Evolutionary conservation across 768 basidiomycete genomes (phyloP).

Genomic region (Clavaria fumosa): DNA sequence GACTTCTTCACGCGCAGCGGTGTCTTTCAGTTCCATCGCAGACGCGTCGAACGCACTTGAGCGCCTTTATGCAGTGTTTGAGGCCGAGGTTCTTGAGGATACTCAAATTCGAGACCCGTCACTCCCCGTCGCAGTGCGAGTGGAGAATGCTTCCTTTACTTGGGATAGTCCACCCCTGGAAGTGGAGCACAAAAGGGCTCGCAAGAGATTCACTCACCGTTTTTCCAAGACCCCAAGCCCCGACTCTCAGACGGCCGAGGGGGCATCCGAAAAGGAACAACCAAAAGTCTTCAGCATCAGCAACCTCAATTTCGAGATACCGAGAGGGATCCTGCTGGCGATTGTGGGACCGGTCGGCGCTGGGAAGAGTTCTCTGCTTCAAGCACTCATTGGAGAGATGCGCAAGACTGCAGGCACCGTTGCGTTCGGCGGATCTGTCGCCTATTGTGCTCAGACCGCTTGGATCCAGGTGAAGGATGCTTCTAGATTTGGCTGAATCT

Average conservation of each 20-base stretch:
- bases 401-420: conserved; percentile 47
- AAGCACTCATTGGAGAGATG: conserved; percentile 78
- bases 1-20: conserved; percentile 33
- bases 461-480: conserved; percentile 61
- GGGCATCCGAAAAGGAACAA: conserved; percentile 22
- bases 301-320: conserved; percentile 51
- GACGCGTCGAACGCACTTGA: conserved; percentile 72
- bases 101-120: conserved; percentile 36
- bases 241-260: conserved; percentile 10
- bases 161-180: conserved; percentile 73
- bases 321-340: conserved; percentile 65
- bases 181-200: conserved; percentile 23
- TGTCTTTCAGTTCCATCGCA: conserved; percentile 61
- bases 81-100: conserved; percentile 61
- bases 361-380: conserved; percentile 55
- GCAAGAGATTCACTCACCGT: conserved; percentile 5
- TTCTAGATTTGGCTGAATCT: conserved; percentile 16
- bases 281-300: conserved; percentile 45
- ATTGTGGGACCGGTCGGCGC: conserved; percentile 74
- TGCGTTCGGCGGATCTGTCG: conserved; percentile 59
- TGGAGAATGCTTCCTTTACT: conserved; percentile 58
- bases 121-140: conserved; percentile 48
- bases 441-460: conserved; percentile 75
- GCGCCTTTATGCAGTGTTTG: conserved; percentile 69
- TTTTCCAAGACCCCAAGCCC: background rate